Evolutionary conservation across 2,329 filamentous ascomycete species (phyloP), one percentile per base, ranked within the genome.

Genomic region (Amauroascus niger): DNA sequence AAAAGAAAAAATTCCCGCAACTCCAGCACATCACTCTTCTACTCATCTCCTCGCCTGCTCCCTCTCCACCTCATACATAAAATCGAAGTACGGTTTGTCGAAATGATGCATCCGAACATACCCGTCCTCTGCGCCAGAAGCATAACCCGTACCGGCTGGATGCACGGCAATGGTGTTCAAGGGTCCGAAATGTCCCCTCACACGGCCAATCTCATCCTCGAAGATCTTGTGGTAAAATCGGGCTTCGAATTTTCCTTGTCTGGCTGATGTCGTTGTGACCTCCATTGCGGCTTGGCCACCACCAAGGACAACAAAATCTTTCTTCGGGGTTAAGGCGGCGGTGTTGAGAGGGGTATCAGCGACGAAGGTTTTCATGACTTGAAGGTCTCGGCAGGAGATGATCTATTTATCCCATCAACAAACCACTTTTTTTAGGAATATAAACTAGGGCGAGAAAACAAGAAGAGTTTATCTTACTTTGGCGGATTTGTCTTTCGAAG

Each of bases 141-240:
- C 90, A 75, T 98, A 98, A 65, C 88, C 83, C 69, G 86, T 90
- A 66, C 93, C 93, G 57, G 85, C 85, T 28, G 93, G 93, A 73
- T 95, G 88, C 55, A 88, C 88, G 47, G 93, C 90, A 63, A 98
- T 88, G 59, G 93, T 96, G 79, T 98, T 96, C 58, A 96, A 79
- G 61, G 87, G 93, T 69, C 93, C 93, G 74, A 98, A 98, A 74
- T 98, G 93, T 59, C 93, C 93, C 69, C 89, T 82, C 60, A 98
- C 93, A 78, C 93, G 86, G 63, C 93, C 93, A 66, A 97, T 91
- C 78, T 98, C 93, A 73, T 98, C 91, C 74, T 95, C 89, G 71
- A 98, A 97, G 71, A 98, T 86, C 81, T 95, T 97, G 84, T 98
- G 93, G 80, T 96, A 98, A 80, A 98, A 98, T 61, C 93, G 84